phyloP scores from a whole-genome alignment of 2,329 filamentous ascomycete species.

The Sordariomycetes sp. region DNA sequence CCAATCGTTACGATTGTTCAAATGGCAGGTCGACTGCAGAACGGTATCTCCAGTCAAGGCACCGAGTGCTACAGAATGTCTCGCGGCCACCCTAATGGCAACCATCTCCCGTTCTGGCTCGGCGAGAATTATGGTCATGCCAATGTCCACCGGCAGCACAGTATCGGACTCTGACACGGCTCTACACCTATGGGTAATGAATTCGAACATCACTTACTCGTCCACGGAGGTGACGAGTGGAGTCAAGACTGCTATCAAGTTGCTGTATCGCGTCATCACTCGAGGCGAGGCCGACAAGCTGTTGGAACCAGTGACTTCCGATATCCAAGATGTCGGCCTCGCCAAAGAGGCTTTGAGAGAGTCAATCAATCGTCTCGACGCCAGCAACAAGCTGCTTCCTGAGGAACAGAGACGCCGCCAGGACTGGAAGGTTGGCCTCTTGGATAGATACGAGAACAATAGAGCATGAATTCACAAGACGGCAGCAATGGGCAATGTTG shows the following conservation, averaged over 20 bases:
- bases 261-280: conserved; percentile 33
- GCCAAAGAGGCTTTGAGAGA: conserved; percentile 33
- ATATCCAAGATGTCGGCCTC: conserved; percentile 45
- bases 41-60: conserved; percentile 10
- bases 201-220: conserved; percentile 38
- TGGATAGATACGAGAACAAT: conserved; percentile 34
- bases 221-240: conserved; percentile 19
- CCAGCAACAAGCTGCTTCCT: conserved; percentile 40
- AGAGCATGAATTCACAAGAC: background rate
- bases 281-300: conserved; percentile 30
- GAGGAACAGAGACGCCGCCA: conserved; percentile 40
- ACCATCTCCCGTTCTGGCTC: conserved; percentile 42
- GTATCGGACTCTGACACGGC: background rate
- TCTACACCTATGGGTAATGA: conserved; percentile 43
- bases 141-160: conserved; percentile 7
- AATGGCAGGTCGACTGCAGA: conserved; percentile 39
- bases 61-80: conserved; percentile 33
- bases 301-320: conserved; percentile 35
- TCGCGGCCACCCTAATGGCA: conserved; percentile 37
- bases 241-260: conserved; percentile 31
- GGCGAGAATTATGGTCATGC: conserved; percentile 40
- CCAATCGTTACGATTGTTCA: conserved; percentile 36
- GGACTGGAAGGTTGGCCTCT: conserved; percentile 54
- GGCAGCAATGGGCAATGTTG: background rate
- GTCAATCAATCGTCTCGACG: conserved; percentile 27